Conservation (phyloP, 129 eudicot genomes). For the Silybum marianum region DNA sequence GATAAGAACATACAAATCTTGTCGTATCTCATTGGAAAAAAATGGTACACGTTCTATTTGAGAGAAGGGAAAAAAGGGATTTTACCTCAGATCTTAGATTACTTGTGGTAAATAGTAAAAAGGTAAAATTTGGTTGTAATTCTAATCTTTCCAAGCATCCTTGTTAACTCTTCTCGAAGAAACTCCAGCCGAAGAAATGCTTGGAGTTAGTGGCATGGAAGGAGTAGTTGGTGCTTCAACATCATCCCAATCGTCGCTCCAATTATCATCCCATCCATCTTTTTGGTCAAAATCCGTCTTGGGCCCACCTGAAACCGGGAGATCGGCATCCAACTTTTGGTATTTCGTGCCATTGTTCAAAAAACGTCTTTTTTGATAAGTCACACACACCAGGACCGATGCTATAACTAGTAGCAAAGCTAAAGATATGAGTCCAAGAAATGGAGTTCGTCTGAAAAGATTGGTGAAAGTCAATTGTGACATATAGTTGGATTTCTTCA, state of each 20-base stretch:
- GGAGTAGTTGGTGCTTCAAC: constrained; percentile 83
- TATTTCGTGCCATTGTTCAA: constrained; percentile 49
- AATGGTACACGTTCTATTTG: constrained; percentile 19
- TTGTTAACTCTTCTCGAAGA: constrained; percentile 69
- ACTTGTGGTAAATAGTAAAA: neutral
- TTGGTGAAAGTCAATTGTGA: constrained; percentile 34
- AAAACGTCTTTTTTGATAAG: constrained; percentile 35
- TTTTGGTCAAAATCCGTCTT: constrained; percentile 40
- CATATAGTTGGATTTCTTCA: constrained; percentile 35
- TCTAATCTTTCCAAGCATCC: constrained; percentile 87
- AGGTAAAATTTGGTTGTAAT: neutral
- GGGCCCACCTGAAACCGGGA: constrained; percentile 60
- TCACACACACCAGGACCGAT: constrained; percentile 41
- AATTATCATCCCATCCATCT: constrained; percentile 79
- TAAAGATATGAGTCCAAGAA: constrained; percentile 44
- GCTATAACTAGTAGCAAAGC: constrained; percentile 41
- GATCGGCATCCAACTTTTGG: constrained; percentile 65
- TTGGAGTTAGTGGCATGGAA: constrained; percentile 75
- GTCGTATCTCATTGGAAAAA: constrained; percentile 12
- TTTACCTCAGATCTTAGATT: constrained; percentile 3
- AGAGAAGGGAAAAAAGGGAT: neutral
- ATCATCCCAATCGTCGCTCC: constrained; percentile 89
- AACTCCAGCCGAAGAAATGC: constrained; percentile 68
- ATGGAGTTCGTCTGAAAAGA: constrained; percentile 40
- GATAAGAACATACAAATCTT: constrained; percentile 27